These are phyloP conservation scores for Dothistroma pini DNA, from an alignment of 2,329 filamentous ascomycete genomes.

Conservation along the genomic window DNA sequence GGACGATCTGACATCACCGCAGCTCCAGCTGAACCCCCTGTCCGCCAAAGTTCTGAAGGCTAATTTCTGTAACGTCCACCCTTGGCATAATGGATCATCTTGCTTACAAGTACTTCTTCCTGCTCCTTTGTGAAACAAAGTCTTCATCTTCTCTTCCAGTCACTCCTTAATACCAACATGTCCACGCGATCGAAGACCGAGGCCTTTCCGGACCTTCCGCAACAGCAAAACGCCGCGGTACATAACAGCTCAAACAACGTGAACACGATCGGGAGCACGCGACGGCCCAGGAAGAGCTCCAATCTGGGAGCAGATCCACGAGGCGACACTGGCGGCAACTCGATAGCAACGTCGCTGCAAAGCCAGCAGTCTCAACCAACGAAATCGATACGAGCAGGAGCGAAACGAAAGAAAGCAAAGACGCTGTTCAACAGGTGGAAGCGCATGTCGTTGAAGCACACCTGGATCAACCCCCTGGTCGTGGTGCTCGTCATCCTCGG, in stretches of 20 bases:
- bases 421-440: conserved; percentile 45
- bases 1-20: too few species aligned
- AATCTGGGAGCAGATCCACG: conserved; percentile 51
- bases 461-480: conserved; percentile 65
- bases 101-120: background rate
- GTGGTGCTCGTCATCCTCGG: conserved; percentile 61
- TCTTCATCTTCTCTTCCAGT: conserved; percentile 7
- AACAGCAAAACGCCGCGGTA: background rate
- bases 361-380: conserved; percentile 19
- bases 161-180: conserved; percentile 19
- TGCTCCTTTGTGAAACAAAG: background rate
- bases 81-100: background rate
- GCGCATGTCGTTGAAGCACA: conserved; percentile 50
- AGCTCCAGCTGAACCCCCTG: too few species aligned
- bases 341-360: conserved; percentile 44
- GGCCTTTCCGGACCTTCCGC: conserved; percentile 15
- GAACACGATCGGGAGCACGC: conserved; percentile 8
- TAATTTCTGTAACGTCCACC: too few species aligned
- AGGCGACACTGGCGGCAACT: conserved; percentile 50
- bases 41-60: too few species aligned
- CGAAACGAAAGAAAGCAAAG: conserved; percentile 46
- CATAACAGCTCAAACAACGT: conserved; percentile 13
- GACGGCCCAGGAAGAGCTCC: conserved; percentile 30
- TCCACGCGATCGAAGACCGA: conserved; percentile 15
- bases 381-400: conserved; percentile 33